phyloP scores from a whole-genome alignment of 352 stramenopile genomes.

The Blastocystis sp. region DNA sequence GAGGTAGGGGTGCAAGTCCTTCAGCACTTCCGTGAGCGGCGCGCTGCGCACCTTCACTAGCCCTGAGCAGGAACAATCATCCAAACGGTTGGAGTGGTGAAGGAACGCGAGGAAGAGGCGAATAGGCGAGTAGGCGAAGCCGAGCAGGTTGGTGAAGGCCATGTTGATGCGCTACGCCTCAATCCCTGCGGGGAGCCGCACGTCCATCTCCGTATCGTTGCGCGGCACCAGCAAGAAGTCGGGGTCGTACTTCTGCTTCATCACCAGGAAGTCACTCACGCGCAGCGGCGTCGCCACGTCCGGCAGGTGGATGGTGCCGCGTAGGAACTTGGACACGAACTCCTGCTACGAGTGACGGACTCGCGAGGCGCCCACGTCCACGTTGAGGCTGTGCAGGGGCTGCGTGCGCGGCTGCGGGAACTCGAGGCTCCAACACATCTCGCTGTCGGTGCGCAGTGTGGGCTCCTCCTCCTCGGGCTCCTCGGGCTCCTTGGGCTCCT shows the following conservation, averaged over 20 bases:
- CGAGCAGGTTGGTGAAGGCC: slow-evolving; percentile 22
- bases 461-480: neutral
- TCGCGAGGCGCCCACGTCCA: neutral
- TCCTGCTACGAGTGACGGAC: neutral
- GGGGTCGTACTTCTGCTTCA: slow-evolving; percentile 14
- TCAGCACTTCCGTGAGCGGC: neutral
- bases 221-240: neutral
- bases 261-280: slow-evolving; percentile 11
- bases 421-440: neutral
- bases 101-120: slow-evolving; percentile 36
- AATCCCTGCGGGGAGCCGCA: neutral
- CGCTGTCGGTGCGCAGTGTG: neutral
- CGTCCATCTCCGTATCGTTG: slow-evolving; percentile 1
- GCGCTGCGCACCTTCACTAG: neutral
- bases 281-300: neutral
- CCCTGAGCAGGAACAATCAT: neutral
- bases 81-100: slow-evolving; percentile 1
- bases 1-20: neutral
- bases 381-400: neutral
- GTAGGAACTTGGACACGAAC: neutral
- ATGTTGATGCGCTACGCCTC: slow-evolving; percentile 41
- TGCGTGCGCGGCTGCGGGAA: neutral
- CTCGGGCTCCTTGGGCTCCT: neutral
- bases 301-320: neutral
- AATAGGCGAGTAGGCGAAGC: neutral